These are phyloP conservation scores for Peronospora tabacina DNA, from an alignment of 352 stramenopile species.

Conservation along the genomic window DNA sequence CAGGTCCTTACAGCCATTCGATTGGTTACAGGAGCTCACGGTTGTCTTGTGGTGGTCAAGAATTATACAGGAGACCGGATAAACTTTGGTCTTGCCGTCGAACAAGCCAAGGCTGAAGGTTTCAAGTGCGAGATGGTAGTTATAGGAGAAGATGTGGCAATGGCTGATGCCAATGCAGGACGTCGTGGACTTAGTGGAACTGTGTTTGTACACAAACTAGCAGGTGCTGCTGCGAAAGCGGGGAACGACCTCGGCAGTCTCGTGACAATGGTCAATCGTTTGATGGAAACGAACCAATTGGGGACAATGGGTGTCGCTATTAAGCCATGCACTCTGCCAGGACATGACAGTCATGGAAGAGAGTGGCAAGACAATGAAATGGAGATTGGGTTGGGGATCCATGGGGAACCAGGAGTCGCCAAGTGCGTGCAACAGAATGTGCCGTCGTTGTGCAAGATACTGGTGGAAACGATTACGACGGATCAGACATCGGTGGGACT, in stretches of 20 bases:
- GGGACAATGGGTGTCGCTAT: constrained; percentile 94
- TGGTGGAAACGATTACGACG: constrained; percentile 48
- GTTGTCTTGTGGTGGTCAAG: constrained; percentile 96
- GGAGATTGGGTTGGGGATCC: constrained; percentile 95
- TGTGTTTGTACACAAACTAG: constrained; percentile 95
- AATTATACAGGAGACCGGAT: constrained; percentile 99
- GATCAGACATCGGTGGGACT: constrained; percentile 34
- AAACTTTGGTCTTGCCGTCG: constrained; percentile 97
- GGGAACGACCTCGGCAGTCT: constrained; percentile 74
- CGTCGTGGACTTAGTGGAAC: constrained; percentile 94
- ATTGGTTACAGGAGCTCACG: constrained; percentile 61
- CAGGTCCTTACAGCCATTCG: constrained; percentile 94
- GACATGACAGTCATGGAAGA: constrained; percentile 59
- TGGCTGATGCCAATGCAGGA: constrained; percentile 92
- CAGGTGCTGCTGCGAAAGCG: constrained; percentile 81
- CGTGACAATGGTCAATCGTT: constrained; percentile 51
- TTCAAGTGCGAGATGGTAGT: constrained; percentile 92
- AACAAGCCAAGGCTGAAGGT: constrained; percentile 91
- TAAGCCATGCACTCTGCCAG: constrained; percentile 91
- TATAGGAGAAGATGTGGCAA: constrained; percentile 90
- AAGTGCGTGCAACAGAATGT: constrained; percentile 53
- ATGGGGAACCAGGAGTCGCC: constrained; percentile 86
- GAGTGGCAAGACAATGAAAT: constrained; percentile 56
- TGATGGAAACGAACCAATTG: constrained; percentile 60
- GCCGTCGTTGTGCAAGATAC: constrained; percentile 36